A percentile compares a stretch with the other conserved stretches of the same genome.
These are phyloP conservation scores for Mucor saturninus DNA, from an alignment of 371 early-diverging fungal species.

Conservation along the genomic window DNA sequence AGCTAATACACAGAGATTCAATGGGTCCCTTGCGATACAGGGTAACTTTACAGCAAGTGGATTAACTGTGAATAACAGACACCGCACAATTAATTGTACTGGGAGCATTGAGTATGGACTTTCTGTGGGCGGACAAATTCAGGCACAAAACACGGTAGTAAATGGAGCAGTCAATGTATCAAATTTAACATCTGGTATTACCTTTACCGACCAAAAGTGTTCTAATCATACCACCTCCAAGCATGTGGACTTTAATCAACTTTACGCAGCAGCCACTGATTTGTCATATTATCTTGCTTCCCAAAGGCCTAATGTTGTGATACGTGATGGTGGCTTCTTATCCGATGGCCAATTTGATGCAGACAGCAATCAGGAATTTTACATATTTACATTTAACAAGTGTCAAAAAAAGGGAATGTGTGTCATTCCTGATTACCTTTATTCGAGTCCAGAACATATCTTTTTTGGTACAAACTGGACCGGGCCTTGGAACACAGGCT, in stretches of 20 bases:
- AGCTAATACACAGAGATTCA: conserved; percentile 9
- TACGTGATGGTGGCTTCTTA: conserved; percentile 19
- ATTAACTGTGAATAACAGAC: neutral
- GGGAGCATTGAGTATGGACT: conserved; percentile 1
- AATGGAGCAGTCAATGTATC: conserved; percentile 6
- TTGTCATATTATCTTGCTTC: conserved; percentile 15
- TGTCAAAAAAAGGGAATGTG: conserved; percentile 3
- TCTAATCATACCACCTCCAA: neutral
- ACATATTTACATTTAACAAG: conserved; percentile 11
- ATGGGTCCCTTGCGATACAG: conserved; percentile 10
- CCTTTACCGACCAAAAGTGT: neutral
- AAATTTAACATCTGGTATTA: neutral
- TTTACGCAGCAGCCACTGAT: neutral
- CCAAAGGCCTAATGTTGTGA: conserved; percentile 15
- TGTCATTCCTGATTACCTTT: conserved; percentile 15
- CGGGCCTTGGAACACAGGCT: conserved; percentile 14
- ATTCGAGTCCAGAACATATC: conserved; percentile 13
- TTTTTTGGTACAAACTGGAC: conserved; percentile 20
- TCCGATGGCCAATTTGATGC: conserved; percentile 16
- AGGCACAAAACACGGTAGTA: conserved; percentile 2
- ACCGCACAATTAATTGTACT: neutral
- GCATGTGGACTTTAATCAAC: conserved; percentile 7
- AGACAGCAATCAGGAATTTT: conserved; percentile 3
- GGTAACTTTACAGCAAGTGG: conserved; percentile 7
- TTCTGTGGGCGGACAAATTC: conserved; percentile 2